Evolutionary conservation across 495 filamentous ascomycete species (phyloP).

Genomic region (Geoglossum glabrum): DNA sequence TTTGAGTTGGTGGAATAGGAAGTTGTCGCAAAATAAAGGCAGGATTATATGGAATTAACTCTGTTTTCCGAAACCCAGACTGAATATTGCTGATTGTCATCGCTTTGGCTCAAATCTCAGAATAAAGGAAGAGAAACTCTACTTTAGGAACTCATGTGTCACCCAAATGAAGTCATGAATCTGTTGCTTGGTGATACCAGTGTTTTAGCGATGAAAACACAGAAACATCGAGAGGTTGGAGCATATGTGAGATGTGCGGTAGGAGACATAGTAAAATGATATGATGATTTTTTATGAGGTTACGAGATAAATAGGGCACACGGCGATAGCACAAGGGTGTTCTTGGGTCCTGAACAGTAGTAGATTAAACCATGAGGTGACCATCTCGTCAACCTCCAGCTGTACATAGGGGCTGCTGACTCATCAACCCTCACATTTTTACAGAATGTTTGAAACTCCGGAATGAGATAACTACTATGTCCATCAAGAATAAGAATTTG

Average conservation of each 20-base stretch:
- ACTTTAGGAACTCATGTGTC: background rate
- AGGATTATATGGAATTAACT: background rate
- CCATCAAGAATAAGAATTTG: conserved; percentile 8
- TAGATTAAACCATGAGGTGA: too few relatives aligned
- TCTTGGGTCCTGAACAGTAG: too few relatives aligned
- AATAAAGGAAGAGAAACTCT: background rate
- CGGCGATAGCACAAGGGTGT: too few relatives aligned
- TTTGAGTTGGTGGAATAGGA: background rate
- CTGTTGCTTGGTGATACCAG: background rate
- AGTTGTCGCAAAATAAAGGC: background rate
- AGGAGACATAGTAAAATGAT: conserved; percentile 10
- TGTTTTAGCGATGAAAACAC: conserved; percentile 9
- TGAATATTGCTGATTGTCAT: background rate
- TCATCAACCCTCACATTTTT: too few relatives aligned
- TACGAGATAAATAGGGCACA: too few relatives aligned
- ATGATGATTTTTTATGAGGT: conserved; percentile 7
- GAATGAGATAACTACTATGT: conserved; percentile 8
- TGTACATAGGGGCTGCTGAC: too few relatives aligned
- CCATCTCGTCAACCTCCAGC: too few relatives aligned
- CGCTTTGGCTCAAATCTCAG: too few relatives aligned
- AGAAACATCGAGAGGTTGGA: conserved; percentile 8
- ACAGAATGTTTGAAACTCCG: conserved; percentile 2
- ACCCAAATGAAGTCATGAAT: background rate
- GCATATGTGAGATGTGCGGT: conserved; percentile 8
- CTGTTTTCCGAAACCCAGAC: background rate